Evolutionary conservation across 1,284 basidiomycete species (phyloP).

Genomic region (Filobasidium uniguttulatum): DNA sequence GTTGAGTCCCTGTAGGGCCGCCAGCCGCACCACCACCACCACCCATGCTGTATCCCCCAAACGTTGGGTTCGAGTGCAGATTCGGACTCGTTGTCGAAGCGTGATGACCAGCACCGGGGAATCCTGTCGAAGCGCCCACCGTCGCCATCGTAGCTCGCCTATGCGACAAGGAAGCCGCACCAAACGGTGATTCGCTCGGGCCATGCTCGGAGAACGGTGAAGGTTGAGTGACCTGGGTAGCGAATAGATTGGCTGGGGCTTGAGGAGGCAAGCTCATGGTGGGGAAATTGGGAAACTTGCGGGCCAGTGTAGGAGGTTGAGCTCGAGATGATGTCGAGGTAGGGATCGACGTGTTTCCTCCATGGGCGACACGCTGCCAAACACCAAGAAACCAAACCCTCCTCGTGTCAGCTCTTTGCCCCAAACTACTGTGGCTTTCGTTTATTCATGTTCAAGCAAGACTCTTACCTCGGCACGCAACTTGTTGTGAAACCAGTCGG

Average conservation of each 20-base stretch:
- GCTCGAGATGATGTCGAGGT: background rate
- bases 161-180: constrained; percentile 14
- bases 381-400: too few species aligned
- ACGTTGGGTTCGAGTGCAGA: too few species aligned
- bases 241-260: constrained; percentile 6
- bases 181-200: constrained; percentile 31
- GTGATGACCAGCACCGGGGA: too few species aligned
- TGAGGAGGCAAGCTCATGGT: constrained; percentile 11
- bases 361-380: too few species aligned
- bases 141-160: constrained; percentile 25
- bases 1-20: background rate
- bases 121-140: too few species aligned
- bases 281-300: constrained; percentile 13
- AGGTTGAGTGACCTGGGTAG: constrained; percentile 15
- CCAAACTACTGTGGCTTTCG: too few species aligned
- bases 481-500: constrained; percentile 76
- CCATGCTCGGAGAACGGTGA: constrained; percentile 36
- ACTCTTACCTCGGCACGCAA: constrained; percentile 29
- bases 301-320: too few species aligned
- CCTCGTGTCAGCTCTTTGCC: too few species aligned
- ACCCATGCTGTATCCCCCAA: too few species aligned
- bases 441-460: too few species aligned
- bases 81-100: too few species aligned
- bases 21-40: constrained; percentile 16
- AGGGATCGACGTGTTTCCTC: background rate